Conservation (phyloP, 1,284 basidiomycete genomes). For the Coniferiporia sulphurascens region DNA sequence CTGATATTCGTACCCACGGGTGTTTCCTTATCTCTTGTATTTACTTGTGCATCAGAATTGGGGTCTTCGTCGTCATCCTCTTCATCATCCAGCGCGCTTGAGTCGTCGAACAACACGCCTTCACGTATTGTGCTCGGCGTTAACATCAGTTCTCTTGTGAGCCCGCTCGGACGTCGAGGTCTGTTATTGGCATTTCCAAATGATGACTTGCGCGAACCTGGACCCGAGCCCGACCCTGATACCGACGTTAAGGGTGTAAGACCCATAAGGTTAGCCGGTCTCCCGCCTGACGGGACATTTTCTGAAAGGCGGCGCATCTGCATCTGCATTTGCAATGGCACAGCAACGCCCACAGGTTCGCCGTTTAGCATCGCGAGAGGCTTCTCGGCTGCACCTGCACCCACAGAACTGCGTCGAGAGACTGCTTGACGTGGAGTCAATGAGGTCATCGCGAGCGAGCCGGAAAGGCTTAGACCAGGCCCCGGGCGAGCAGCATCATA, state of each 20-base stretch:
- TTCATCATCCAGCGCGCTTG: conserved; percentile 16
- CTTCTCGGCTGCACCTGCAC: not conserved
- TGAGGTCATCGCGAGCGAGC: conserved; percentile 3
- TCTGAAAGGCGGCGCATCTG: not conserved
- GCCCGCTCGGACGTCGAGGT: conserved; percentile 4
- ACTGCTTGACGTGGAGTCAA: not conserved
- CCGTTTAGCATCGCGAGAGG: conserved; percentile 12
- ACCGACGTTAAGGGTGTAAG: not conserved
- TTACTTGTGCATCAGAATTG: not conserved
- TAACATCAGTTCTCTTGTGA: not conserved
- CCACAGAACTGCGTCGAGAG: conserved; percentile 4
- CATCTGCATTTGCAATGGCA: not conserved
- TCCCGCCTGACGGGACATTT: not conserved
- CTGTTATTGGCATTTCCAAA: not conserved
- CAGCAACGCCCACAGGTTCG: conserved; percentile 8
- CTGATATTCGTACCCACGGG: not conserved
- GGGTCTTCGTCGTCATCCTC: conserved; percentile 17
- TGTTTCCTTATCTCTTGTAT: not conserved
- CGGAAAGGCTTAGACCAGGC: not conserved
- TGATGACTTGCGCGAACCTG: conserved; percentile 7
- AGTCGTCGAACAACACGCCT: not conserved
- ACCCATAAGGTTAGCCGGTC: not conserved
- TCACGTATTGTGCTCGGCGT: conserved; percentile 1
- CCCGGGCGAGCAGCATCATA: conserved; percentile 5
- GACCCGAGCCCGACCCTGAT: not conserved